Percentiles rank a stretch among this genome's conserved stretches.
Conservation (phyloP, 1,284 basidiomycete genomes). For the Cutaneotrichosporon dermatis region DNA sequence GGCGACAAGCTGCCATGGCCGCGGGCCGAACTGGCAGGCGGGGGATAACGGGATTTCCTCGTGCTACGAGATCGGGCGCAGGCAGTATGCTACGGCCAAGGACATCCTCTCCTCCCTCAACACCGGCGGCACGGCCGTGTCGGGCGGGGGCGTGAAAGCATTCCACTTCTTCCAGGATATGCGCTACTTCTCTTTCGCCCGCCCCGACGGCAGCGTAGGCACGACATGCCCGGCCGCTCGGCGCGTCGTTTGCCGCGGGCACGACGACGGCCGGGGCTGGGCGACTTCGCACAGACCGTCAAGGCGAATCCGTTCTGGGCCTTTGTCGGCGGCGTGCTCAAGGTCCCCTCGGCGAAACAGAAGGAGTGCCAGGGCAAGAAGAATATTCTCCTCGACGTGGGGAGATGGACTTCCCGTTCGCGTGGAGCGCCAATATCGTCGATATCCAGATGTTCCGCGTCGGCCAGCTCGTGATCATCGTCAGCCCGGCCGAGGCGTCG, state of each 20-base stretch:
- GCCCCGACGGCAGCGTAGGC: not conserved
- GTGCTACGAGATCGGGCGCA: constrained; percentile 13
- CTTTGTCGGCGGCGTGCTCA: not conserved
- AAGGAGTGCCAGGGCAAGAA: constrained; percentile 16
- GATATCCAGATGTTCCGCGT: constrained; percentile 14
- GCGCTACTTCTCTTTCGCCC: constrained; percentile 11
- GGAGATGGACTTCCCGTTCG: constrained; percentile 14
- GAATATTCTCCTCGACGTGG: constrained; percentile 15
- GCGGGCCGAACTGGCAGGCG: constrained; percentile 6
- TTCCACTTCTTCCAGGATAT: constrained; percentile 18
- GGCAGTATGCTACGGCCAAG: constrained; percentile 6
- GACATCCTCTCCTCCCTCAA: constrained; percentile 3
- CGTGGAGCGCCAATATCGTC: constrained; percentile 15
- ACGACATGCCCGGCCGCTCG: constrained; percentile 13
- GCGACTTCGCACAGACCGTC: constrained; percentile 9
- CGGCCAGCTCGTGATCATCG: constrained; percentile 18
- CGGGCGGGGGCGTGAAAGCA: constrained; percentile 3
- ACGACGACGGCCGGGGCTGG: constrained; percentile 14
- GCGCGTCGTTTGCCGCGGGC: constrained; percentile 14
- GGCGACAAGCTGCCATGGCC: constrained; percentile 6
- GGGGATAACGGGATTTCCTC: constrained; percentile 6
- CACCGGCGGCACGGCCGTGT: not conserved
- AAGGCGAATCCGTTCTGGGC: constrained; percentile 15
- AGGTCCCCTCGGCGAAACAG: not conserved
- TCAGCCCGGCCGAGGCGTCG: constrained; percentile 12